Conservation (phyloP, 129 eudicot genomes). For the Deinandra increscens region DNA sequence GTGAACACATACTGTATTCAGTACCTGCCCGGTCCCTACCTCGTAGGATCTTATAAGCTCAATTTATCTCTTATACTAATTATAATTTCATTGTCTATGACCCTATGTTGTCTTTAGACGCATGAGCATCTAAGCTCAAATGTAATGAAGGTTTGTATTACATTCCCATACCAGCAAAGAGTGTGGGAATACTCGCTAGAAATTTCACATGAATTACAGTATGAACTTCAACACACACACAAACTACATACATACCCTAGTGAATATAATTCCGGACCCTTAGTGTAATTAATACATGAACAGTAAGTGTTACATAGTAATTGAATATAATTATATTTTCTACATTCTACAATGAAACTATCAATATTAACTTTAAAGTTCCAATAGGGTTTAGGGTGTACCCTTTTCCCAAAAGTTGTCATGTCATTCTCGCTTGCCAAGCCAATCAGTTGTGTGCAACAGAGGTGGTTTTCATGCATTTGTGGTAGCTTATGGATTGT, state of each 20-base stretch:
- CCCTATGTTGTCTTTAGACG: neutral
- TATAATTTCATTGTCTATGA: neutral
- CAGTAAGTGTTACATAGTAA: slow-evolving; percentile 9
- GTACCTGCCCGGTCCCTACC: neutral
- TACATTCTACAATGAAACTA: neutral
- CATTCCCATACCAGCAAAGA: neutral
- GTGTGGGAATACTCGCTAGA: neutral
- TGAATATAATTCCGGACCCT: neutral
- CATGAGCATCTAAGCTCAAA: neutral
- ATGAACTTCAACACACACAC: neutral
- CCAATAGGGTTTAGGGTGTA: neutral
- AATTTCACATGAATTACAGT: slow-evolving; percentile 2
- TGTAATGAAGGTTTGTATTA: slow-evolving; percentile 2
- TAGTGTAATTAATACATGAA: neutral
- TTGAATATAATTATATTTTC: slow-evolving; percentile 6
- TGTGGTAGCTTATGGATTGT: neutral
- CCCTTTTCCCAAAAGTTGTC: neutral
- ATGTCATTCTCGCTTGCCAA: slow-evolving; percentile 4
- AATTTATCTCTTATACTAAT: neutral
- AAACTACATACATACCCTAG: neutral
- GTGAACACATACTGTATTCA: neutral
- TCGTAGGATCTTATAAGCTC: neutral
- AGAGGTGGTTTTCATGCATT: slow-evolving; percentile 10
- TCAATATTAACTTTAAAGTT: neutral
- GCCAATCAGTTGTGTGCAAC: neutral